phyloP scores from a whole-genome alignment of 129 eudicot genomes.

The Centella asiatica region DNA sequence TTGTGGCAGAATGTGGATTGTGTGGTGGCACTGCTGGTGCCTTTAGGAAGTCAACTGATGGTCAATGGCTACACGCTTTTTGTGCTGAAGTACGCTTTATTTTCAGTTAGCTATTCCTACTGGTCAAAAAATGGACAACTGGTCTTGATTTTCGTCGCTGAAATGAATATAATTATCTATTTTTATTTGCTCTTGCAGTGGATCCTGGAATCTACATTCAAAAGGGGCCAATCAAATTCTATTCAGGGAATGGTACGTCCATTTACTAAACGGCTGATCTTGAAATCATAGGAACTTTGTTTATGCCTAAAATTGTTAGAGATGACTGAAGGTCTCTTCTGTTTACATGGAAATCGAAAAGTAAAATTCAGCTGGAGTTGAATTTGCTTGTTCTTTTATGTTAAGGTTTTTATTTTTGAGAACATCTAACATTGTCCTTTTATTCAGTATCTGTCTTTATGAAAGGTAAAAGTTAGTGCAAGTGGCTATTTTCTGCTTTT shows the following conservation, averaged over 20 bases:
- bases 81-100: conserved; percentile 82
- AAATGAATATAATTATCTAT: conserved; percentile 8
- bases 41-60: conserved; percentile 82
- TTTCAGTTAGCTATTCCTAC: conserved; percentile 9
- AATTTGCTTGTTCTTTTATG: no score
- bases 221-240: conserved; percentile 77
- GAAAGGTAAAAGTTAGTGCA: not conserved
- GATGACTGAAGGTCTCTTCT: not conserved
- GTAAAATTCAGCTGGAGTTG: no score
- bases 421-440: no score
- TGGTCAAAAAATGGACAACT: not conserved
- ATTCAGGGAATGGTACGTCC: conserved; percentile 71
- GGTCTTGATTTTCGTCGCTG: not conserved
- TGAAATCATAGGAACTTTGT: not conserved
- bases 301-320: not conserved
- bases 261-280: conserved; percentile 7
- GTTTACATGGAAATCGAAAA: no score
- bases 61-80: conserved; percentile 95
- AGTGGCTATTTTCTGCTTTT: no score
- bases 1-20: conserved; percentile 66
- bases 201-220: conserved; percentile 79
- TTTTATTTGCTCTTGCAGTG: conserved; percentile 46
- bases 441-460: not conserved
- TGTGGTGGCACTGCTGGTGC: conserved; percentile 92
- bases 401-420: no score